phyloP scores from a whole-genome alignment of 1,284 basidiomycete species.

The Mycena citricolor region DNA sequence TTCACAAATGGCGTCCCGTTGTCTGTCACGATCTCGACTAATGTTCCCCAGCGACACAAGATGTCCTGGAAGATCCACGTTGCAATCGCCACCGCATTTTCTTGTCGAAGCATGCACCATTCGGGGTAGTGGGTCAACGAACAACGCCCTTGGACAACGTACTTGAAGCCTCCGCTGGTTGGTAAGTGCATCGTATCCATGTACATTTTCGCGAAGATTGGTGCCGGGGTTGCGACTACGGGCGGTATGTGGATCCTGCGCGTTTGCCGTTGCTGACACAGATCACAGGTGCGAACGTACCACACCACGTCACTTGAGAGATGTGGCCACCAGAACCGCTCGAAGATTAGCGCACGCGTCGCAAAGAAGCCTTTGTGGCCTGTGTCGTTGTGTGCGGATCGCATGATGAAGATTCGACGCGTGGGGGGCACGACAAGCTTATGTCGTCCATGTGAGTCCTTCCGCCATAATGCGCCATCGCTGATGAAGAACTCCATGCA shows the following conservation, averaged over 20 bases:
- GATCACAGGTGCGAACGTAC: slow-evolving; percentile 16
- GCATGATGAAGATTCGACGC: slow-evolving; percentile 25
- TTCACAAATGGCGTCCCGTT: slow-evolving; percentile 3
- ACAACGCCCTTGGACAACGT: slow-evolving; percentile 24
- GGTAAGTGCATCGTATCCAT: slow-evolving; percentile 20
- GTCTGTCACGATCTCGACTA: slow-evolving; percentile 5
- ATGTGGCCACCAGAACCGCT: slow-evolving; percentile 19
- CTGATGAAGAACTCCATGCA: slow-evolving; percentile 15
- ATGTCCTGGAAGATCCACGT: slow-evolving; percentile 30
- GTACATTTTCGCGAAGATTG: slow-evolving; percentile 8
- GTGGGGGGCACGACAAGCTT: slow-evolving; percentile 6
- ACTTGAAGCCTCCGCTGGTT: slow-evolving; percentile 7
- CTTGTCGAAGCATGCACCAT: slow-evolving; percentile 20
- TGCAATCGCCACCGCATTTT: slow-evolving; percentile 20
- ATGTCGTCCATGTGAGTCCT: slow-evolving; percentile 3
- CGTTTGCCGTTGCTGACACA: slow-evolving; percentile 13
- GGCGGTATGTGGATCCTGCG: slow-evolving; percentile 17
- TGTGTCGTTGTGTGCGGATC: slow-evolving; percentile 25
- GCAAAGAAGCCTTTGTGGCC: slow-evolving; percentile 31
- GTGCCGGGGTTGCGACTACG: slow-evolving; percentile 7
- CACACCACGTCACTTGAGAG: slow-evolving; percentile 14
- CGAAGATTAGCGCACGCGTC: slow-evolving; percentile 12
- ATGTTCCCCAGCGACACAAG: neutral
- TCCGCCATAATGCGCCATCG: slow-evolving; percentile 28
- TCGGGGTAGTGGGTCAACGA: slow-evolving; percentile 26